Base-by-base conservation (phyloP, 176 grass and related monocot species). In the Musa schizocarpa region DNA sequence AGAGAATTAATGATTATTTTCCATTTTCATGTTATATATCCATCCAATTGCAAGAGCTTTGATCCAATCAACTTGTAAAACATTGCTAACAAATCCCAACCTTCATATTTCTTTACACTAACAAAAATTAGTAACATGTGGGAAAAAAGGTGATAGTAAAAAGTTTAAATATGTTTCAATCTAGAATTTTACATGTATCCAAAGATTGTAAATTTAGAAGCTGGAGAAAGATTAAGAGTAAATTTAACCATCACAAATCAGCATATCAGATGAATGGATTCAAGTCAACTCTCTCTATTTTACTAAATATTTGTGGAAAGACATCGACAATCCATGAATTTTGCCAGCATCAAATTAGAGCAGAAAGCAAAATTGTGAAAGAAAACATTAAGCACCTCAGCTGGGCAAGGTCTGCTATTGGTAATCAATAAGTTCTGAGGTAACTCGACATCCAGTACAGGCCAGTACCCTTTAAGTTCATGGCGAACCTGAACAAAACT, bases 401-500 rank as follows among this genome's bases (percentile, higher is more conserved):
- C 61, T 74, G 82, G 73, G 26, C 83, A 77, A 43, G 52, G 68
- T 67, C 70, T 86, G 76, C 88, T 67, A 67, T 19, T 17, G 24
- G 9, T 82, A 78, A 81, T 78, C 48, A 82, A 51, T 77, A 87
- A 49, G 77, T 80, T 81, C 55, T 86, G 70, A 9, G 94, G 94
- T 51, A 98, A 82, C 49, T 87, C 76, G 76, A 69, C 81, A 73
- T 68, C 53, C 61, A 98, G 79, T 61, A 84, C 82, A 84, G 90
- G 88, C 95, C 95, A 98, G 79, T 79, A 91, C 67, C 65, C 75
- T 80, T 91, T 98, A 63, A 98, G 81, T 92, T 89, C 90, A 89
- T 91, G 34, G 2, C 95, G 88, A 75, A 98, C 90, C 95, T 98
- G 81, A 66, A 69, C 81, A 63, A 52, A 65, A 85, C 14, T 52